Evolutionary conservation across 192 early-diverging fungal species (phyloP).

Genomic region (Backusella mclennaniae): DNA sequence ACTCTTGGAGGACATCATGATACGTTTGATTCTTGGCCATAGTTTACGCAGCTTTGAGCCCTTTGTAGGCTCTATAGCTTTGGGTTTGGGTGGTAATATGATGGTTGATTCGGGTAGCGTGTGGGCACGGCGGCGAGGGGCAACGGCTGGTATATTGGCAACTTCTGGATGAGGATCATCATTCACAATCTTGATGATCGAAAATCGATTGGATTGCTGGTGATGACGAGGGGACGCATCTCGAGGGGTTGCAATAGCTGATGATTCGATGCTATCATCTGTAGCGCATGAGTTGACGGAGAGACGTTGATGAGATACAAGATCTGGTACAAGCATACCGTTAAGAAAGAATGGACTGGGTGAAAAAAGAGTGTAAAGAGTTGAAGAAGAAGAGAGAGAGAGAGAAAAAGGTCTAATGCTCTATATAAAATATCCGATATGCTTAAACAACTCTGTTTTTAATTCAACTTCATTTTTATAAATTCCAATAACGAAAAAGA

Average conservation of each 20-base stretch:
- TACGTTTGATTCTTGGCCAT: constrained; percentile 21
- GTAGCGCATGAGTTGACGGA: constrained; percentile 21
- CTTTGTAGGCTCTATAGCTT: not conserved
- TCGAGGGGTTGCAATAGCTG: constrained; percentile 15
- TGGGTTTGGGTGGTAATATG: not conserved
- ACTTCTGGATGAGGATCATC: constrained; percentile 7
- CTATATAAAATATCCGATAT: constrained; percentile 2
- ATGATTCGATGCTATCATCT: constrained; percentile 26
- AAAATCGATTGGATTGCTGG: constrained; percentile 5
- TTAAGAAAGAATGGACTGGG: not conserved
- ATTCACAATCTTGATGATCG: constrained; percentile 15
- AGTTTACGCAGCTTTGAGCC: not conserved
- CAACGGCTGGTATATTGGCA: constrained; percentile 5
- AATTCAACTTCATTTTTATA: not conserved
- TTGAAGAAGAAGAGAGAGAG: not conserved
- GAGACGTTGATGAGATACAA: not conserved
- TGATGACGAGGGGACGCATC: constrained; percentile 15
- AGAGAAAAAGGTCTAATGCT: not conserved
- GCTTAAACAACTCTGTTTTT: not conserved
- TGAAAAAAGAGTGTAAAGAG: not conserved
- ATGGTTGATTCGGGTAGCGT: not conserved
- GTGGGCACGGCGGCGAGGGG: not conserved
- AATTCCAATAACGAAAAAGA: not conserved
- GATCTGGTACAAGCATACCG: not conserved
- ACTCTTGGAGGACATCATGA: constrained; percentile 3